phyloP scores from a whole-genome alignment of 305 asterid species.

The Vinca major region DNA sequence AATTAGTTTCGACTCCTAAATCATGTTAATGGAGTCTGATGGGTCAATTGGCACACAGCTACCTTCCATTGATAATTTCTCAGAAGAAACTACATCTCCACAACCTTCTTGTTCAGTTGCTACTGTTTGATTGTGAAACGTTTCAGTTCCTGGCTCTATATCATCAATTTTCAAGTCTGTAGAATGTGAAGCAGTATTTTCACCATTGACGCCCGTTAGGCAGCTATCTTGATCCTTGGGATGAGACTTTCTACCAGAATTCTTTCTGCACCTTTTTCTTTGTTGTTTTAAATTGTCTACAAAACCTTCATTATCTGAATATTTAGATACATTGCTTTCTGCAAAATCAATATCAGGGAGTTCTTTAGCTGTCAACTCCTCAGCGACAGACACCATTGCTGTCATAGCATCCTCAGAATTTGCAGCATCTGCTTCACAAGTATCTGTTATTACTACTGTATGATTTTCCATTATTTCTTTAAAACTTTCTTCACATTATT shows the following conservation, averaged over 20 bases:
- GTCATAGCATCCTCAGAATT: too few species aligned
- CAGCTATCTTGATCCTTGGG: background rate
- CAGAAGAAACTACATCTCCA: too few species aligned
- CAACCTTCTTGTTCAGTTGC: background rate
- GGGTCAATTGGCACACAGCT: background rate
- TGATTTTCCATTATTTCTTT: too few species aligned
- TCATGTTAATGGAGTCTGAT: background rate
- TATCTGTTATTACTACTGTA: too few species aligned
- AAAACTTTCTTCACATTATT: too few species aligned
- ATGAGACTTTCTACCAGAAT: background rate
- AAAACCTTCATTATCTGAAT: background rate
- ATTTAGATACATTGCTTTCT: too few species aligned
- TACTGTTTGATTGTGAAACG: background rate
- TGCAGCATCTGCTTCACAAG: too few species aligned
- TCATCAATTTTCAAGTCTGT: background rate
- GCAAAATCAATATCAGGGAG: background rate
- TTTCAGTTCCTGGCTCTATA: background rate
- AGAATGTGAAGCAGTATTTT: background rate
- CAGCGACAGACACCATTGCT: background rate
- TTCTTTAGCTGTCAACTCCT: background rate
- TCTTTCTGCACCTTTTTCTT: background rate
- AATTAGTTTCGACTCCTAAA: background rate
- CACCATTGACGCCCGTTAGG: background rate
- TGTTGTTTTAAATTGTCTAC: background rate
- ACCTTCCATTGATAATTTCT: background rate